Base-by-base conservation (phyloP, 129 eudicot species). In the Calendula officinalis region DNA sequence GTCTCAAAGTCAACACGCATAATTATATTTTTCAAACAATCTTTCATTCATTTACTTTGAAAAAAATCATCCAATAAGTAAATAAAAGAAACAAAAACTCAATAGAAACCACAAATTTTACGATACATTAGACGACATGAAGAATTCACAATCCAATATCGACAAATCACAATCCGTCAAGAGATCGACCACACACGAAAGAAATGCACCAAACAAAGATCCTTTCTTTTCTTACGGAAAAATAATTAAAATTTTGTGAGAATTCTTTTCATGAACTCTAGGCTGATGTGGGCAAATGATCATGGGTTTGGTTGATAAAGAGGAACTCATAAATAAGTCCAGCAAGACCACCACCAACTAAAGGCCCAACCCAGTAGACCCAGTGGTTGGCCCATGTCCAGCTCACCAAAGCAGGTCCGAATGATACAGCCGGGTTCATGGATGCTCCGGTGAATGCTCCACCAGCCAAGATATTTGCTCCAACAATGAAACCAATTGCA, bases 371-470 rank as follows among this genome's bases (percentile, higher is more conserved):
- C 87, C 83, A 77, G 37, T 82, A 82, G 0, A 77, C 67, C 87
- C 83, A 77, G 41, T 82, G 80, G 66, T 70, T 65, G 37, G 62
- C 70, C 80, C 86, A 82, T 16, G 53, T 73, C 83, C 83, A 77
- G 75, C 82, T 77, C 12, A 77, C 82, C 63, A 81, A 50, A 38
- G 86, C 80, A 2, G 86, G 86, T 30, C 86, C 86, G 39, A 82
- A 82, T 2, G 83, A 45, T 13, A 77, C 82, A 1, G 80, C 83
- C 1, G 86, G 86, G 80, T 82, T 82, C 86, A 77, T 82, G 38
- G 86, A 73, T 32, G 80, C 86, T 32, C 86, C 86, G 41, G 74
- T 73, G 53, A 81, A 81, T 15, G 86, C 80, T 9, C 86, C 86
- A 33, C 86, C 86, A 6, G 79, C 86, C 60, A 81, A 60, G 51